Evolutionary conservation across 1,284 basidiomycete genomes (phyloP), one percentile per base, ranked within the genome.

Genomic region (Ceratobasidium sp.): DNA sequence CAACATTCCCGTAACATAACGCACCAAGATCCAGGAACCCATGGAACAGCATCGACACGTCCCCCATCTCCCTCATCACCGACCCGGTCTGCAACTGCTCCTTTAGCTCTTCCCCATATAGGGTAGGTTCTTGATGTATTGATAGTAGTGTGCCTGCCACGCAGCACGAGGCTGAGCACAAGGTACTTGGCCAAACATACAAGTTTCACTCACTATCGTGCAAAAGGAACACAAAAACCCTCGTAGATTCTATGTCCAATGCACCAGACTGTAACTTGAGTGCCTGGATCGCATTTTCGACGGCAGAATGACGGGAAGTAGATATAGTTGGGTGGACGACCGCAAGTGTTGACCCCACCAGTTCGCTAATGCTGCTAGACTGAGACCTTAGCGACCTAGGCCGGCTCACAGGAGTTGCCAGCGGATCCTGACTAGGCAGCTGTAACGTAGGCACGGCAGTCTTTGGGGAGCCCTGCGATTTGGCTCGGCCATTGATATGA

Each of bases 41-140:
- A 49, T 71, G 68, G 43, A 59, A 71, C 14, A 71, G 29, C 68
- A 71, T 58, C n/a, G 68, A 71, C 9, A 54, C 54, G 34, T 71
- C 68, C 31, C 37, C 54, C 37, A 71, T 39, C 6, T 39, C 22
- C 29, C 68, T 27, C 14, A 71, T 71, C 4, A 71, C 3, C 24
- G 68, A 58, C 9, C 24, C 54, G 13, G 39, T 5, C 1, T 59
- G 3, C 31, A 71, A 39, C 27, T 54, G 68, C 29, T 58, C 68
- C 9, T 27, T 48, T 4, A 71, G 49, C 49, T 71, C 68, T 31
- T 9, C 27, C 13, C 54, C 68, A 29, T 71, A 59, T 8, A 71
- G 68, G 8, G 53, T 59, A 1, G 37, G 54, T 16, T 58, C 53
- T 49, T 71, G 49, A 27, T 71, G 68, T 43, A 71, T 71, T 19